Evolutionary conservation across 129 eudicot genomes (phyloP), one percentile per base, ranked within the genome.

Genomic region (Logfia minima): DNA sequence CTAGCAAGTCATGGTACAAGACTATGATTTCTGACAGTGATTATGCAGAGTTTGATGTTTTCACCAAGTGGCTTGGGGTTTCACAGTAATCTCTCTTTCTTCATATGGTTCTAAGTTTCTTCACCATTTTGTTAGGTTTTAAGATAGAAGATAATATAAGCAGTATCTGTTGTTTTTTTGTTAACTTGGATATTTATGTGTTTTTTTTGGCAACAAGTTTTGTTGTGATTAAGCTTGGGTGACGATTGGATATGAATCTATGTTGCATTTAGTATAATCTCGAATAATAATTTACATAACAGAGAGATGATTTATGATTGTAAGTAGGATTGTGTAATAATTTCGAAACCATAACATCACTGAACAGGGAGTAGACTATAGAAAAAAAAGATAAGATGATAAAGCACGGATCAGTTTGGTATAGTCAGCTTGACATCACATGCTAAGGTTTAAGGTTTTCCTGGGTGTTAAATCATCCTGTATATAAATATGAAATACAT

Each of bases 41-140:
- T 68, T 90, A 86, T 77, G 86, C 91, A 0, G 96, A 90, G 78
- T 88, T 88, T 60, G 90, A 91, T 60, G 84, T 78, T 70, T 88
- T 90, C 77, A 71, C 86, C 39, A 90, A 87, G 82, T 89, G 96
- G 96, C 84, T 90, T 39, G 96, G 92, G 7, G 95, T 87, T 24
- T 87, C 95, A 17, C 95, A 89, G 91, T 89, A 73, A 85, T 35
- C 48, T 63, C 26, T 45, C 8, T 28, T 5, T 64, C 28, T 8
- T 63, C 28, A 9, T 17, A 61, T 72, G 66, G 19, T 68, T 21
- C 8, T 45, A 64, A 75, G 79, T 68, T 43, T 43, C 23, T 70
- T 59, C 75, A 32, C 19, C n/a, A 55, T 28, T 41, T 59, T 63
- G 68, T 55, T 80, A 80, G 78, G 22, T 62, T 72, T 79, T 72